Conservation (phyloP, 2,329 filamentous ascomycete species). For the Xylariaceae sp. region DNA sequence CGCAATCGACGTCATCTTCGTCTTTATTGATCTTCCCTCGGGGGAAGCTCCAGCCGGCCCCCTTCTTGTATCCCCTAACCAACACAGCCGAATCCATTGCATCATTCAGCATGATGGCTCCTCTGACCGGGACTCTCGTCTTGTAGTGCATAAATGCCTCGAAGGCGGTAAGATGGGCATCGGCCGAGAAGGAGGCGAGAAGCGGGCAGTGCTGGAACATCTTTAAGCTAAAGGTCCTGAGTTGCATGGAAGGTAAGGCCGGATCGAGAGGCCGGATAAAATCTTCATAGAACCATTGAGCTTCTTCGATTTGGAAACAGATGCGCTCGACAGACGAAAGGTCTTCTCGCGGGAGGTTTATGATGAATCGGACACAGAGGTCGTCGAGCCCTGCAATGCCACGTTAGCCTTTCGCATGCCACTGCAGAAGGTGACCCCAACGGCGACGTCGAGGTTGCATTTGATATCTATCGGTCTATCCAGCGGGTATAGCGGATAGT, state of each 20-base stretch:
- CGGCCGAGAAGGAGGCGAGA: slow-evolving; percentile 71
- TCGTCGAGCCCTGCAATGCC: slow-evolving; percentile 76
- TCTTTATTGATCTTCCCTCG: slow-evolving; percentile 98
- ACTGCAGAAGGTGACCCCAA: background rate
- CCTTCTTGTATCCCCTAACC: slow-evolving; percentile 97
- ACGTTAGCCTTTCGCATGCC: slow-evolving; percentile 16
- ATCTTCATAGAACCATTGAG: slow-evolving; percentile 99
- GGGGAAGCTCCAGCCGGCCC: slow-evolving; percentile 93
- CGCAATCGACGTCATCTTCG: slow-evolving; percentile 89
- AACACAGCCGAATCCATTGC: slow-evolving; percentile 91
- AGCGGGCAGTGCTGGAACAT: slow-evolving; percentile 95
- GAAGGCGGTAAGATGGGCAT: slow-evolving; percentile 76
- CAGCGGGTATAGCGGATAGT: background rate
- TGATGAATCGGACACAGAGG: slow-evolving; percentile 94
- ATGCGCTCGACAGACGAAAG: slow-evolving; percentile 85
- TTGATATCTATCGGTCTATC: background rate
- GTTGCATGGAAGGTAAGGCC: slow-evolving; percentile 73
- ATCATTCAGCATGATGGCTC: slow-evolving; percentile 86
- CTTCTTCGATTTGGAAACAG: slow-evolving; percentile 98
- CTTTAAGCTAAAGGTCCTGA: slow-evolving; percentile 78
- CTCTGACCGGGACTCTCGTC: slow-evolving; percentile 85
- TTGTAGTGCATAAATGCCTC: slow-evolving; percentile 93
- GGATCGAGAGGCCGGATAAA: slow-evolving; percentile 91
- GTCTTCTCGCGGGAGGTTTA: slow-evolving; percentile 91
- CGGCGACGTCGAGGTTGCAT: background rate